Base-by-base conservation (phyloP, 2,329 filamentous ascomycete genomes). In the Cladosporium sp. region DNA sequence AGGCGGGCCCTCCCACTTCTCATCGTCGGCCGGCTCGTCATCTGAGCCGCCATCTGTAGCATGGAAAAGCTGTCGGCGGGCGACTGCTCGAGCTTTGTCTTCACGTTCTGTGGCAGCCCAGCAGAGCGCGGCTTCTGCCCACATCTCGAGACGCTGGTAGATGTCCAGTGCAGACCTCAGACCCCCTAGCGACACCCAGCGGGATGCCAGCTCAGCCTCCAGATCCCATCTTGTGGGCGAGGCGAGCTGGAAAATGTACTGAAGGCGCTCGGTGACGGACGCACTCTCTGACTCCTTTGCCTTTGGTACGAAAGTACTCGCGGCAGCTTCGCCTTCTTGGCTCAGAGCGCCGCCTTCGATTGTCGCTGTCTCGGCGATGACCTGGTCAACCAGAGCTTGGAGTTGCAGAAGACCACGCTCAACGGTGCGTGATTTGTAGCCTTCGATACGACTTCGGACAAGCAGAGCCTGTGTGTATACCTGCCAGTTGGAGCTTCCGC, bases 401-500 rank as follows among this genome's bases (percentile, higher is more conserved):
- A 98, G 80, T 70, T 98, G 93, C 16, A 98, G 74, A 0, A 98
- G 82, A 43, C 89, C 89, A 55, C 93, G 79, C 71, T 98, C 93
- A 35, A 95, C 79, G 0, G 93, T 98, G 51, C 92, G 80, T 49
- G 91, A 89, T 49, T 83, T 82, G 70, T 95, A 91, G 0, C 91
- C 79, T 70, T 98, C 93, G 51, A 97, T 92, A 13, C 93, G 80
- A 55, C 89, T 95, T 42, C 93, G 81, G 1, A 97, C 87, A 0
- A 98, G 77, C 8, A 98, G 76, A 0, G 90, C 93, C 66, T 97
- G 91, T 0, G 93, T 96, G 67, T 97, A 97, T 33, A 96, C 85
- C 68, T 97, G 93, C 93, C 93, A 98, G 69, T 97, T 98, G 1
- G 89, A 92, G 43, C 87, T 87, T 60, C 92, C 91, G 56, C 93